phyloP scores from a whole-genome alignment of 306 rosid genomes.

The Argentina anserina region DNA sequence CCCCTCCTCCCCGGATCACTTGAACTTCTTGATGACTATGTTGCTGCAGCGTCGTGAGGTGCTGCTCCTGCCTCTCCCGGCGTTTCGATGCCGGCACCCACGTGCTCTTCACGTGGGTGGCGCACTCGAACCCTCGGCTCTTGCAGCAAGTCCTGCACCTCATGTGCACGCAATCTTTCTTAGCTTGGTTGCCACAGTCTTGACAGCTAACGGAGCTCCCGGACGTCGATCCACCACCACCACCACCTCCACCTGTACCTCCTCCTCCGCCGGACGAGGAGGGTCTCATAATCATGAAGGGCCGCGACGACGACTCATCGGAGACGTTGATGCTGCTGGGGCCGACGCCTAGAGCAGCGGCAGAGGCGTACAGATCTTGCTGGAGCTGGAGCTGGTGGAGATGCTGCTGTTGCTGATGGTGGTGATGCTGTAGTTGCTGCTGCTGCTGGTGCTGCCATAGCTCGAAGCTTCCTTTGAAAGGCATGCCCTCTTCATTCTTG shows the following conservation, averaged over 20 bases:
- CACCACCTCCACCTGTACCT: constrained; percentile 18
- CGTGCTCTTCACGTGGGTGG: constrained; percentile 83
- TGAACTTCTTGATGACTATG: constrained; percentile 25
- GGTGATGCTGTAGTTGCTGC: constrained; percentile 34
- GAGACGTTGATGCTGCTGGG: constrained; percentile 51
- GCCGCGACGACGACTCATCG: constrained; percentile 63
- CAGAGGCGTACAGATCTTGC: constrained; percentile 68
- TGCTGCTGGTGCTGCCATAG: constrained; percentile 64
- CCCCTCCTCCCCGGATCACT: constrained; percentile 25
- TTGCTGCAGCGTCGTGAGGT: constrained; percentile 20
- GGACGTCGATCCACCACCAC: constrained; percentile 23
- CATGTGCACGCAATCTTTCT: constrained; percentile 81
- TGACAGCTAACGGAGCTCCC: constrained; percentile 55
- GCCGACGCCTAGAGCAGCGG: constrained; percentile 52
- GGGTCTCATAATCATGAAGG: constrained; percentile 44
- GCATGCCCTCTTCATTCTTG: constrained; percentile 41
- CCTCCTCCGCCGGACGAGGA: constrained; percentile 24
- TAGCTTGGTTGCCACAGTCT: constrained; percentile 96
- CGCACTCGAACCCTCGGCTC: constrained; percentile 83
- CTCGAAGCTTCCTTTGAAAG: constrained; percentile 62
- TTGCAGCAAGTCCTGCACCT: constrained; percentile 93
- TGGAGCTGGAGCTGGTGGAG: constrained; percentile 26
- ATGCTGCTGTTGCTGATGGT: constrained; percentile 11
- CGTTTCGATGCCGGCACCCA: constrained; percentile 92
- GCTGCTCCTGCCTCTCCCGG: constrained; percentile 66